Evolutionary conservation across 2,329 filamentous ascomycete genomes (phyloP).

Genomic region (Fusarium azukiicola): DNA sequence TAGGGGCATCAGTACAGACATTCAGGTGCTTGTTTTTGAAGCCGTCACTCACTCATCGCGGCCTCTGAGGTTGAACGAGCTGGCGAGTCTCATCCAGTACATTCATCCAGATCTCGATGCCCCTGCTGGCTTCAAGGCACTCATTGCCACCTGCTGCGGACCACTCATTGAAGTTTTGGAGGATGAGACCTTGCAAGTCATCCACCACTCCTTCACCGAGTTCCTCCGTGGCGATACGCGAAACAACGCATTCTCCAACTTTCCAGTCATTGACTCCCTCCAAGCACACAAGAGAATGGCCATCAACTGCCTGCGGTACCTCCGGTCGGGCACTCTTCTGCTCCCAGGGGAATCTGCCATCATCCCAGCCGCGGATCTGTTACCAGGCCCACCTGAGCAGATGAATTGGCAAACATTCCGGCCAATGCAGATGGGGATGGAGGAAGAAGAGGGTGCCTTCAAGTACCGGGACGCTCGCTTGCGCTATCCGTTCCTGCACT

Average conservation of each 20-base stretch:
- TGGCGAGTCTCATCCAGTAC: slow-evolving; percentile 54
- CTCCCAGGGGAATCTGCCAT: slow-evolving; percentile 24
- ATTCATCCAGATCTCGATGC: slow-evolving; percentile 43
- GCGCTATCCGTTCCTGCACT: slow-evolving; percentile 43
- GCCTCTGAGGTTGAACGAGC: slow-evolving; percentile 64
- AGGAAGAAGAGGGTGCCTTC: slow-evolving; percentile 22
- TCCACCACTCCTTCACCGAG: slow-evolving; percentile 73
- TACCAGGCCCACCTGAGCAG: slow-evolving; percentile 25
- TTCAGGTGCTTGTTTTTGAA: slow-evolving; percentile 62
- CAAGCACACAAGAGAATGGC: slow-evolving; percentile 48
- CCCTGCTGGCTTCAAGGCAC: slow-evolving; percentile 55
- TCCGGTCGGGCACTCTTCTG: slow-evolving; percentile 43
- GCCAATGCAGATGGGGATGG: not conserved
- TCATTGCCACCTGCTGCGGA: slow-evolving; percentile 63
- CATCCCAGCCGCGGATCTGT: not conserved
- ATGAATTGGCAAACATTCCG: not conserved
- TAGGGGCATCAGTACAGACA: slow-evolving; percentile 51
- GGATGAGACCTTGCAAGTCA: slow-evolving; percentile 67
- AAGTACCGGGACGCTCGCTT: slow-evolving; percentile 45
- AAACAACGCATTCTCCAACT: not conserved
- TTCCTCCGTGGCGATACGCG: slow-evolving; percentile 61
- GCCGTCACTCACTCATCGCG: slow-evolving; percentile 64
- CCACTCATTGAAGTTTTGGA: slow-evolving; percentile 67
- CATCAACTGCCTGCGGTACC: slow-evolving; percentile 42
- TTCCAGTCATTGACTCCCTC: slow-evolving; percentile 43